Evolutionary conservation across 805 yeast genomes (phyloP), one percentile per base, ranked within the genome.

Genomic region (Lachancea meyersii): DNA sequence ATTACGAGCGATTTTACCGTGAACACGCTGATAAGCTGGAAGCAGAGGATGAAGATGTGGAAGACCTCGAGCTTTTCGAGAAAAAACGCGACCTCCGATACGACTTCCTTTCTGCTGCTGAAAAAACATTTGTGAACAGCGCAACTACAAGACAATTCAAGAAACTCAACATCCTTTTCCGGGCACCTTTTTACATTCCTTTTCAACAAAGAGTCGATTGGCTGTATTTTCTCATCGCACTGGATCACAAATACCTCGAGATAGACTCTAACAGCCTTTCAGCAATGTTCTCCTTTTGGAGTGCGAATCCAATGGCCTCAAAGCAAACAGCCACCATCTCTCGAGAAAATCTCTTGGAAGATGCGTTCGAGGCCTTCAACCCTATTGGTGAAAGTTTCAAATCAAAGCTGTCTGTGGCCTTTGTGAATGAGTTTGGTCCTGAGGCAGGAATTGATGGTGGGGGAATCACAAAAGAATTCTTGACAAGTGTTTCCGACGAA

Each of bases 371-470:
- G 1, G 70, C 70, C 5, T 82, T 82, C 54, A 72, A 75, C 24
- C 62, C 67, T 2, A 52, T 72, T 8, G 86, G 88, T 0, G 54
- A 68, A 1, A 64, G 65, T 3, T 75, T 89, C 58, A 87, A 84
- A 53, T 57, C 71, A 7, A 70, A 69, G 27, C 60, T 89, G 8
- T 67, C 75, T 1, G 87, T 93, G 1, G 72, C 72, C 13, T 88
- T 93, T 56, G 67, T 68, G 28, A 84, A 86, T 53, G 75, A 82
- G 43, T 77, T 80, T 63, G 95, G 89, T 1, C 68, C 66, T 13
- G 75, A 69, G 27, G 87, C 81, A 0, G 98, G 98, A 1, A 82
- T 91, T 33, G 98, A 91, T 61, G 98, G 98, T 6, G 98, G 97
- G 10, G 98, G 98, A 1, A 69, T 91, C 19, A 89, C 97, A 0